Evolutionary conservation across 345 rosid genomes (phyloP), one percentile per base, ranked within the genome.

Genomic region (Bruguiera sexangula): DNA sequence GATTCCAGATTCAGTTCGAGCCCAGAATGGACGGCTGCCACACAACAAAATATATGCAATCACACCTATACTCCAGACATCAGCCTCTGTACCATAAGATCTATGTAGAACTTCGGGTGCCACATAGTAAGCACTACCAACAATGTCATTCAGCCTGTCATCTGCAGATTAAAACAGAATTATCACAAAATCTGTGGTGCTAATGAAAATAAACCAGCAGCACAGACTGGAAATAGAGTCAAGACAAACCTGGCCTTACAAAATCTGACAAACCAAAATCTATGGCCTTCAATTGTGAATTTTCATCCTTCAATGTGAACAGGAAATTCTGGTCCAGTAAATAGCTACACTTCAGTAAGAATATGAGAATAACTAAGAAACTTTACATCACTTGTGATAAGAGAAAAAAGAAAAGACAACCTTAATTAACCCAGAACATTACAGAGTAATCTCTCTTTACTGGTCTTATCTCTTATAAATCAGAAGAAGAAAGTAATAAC

Each of bases 21-120:
- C 97, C 99, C 98, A 96, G 77, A 96, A 96, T 65, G 99, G 99
- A 65, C 99, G 93, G 75, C 98, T 89, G 37, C 99, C 98, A 55
- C 99, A 88, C 76, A 96, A 75, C 37, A 96, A 92, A 83, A 96
- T 96, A 82, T 96, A 96, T 32, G 98, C 88, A 66, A 96, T 90
- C 26, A 96, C 99, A 15, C 99, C 99, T 50, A 90, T 64, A 74
- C 99, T 96, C 99, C 99, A 96, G 26, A 90, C 94, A 85, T 96
- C 99, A 5, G 99, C 99, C 81, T 96, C 99, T n/a, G 96, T 86
- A 78, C 85, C 81, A 79, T 96, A 96, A 70, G 94, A 87, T 81
- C 98, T 88, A 76, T 92, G 97, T 59, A 96, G 86, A 77, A 96
- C 99, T 85, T 96, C 99, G 30, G 99, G 99, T 64, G 98, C 98